A percentile compares a stretch with the other conserved stretches of the same genome.
Evolutionary conservation across 768 basidiomycete genomes (phyloP).

Genomic region (Crucibulum laeve): DNA sequence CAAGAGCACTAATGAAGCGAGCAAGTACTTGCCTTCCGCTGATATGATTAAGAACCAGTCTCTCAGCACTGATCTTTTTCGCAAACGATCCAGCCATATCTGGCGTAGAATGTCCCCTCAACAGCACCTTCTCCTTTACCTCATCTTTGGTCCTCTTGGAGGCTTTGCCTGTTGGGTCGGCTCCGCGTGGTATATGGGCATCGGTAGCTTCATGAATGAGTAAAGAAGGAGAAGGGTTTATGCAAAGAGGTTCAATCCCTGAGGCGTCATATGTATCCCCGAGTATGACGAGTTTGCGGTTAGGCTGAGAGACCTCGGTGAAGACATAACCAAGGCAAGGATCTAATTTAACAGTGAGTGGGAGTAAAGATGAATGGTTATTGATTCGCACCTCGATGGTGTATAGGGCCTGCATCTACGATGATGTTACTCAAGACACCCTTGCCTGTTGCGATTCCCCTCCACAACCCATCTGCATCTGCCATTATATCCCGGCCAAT

Average conservation of each 20-base stretch:
- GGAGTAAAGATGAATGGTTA: background rate
- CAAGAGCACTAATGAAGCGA: background rate
- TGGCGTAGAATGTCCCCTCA: constrained; percentile 76
- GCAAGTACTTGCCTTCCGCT: constrained; percentile 49
- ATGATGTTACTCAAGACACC: constrained; percentile 37
- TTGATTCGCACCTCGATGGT: constrained; percentile 56
- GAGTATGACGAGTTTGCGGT: constrained; percentile 66
- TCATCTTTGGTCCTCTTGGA: constrained; percentile 36
- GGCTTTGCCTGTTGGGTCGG: constrained; percentile 38
- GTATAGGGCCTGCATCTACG: constrained; percentile 74
- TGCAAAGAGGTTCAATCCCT: constrained; percentile 52
- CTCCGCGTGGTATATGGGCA: constrained; percentile 53
- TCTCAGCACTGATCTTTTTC: constrained; percentile 49
- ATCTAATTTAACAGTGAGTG: constrained; percentile 34
- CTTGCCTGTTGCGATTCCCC: constrained; percentile 35
- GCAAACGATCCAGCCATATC: constrained; percentile 78
- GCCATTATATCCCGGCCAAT: constrained; percentile 57
- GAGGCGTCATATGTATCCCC: constrained; percentile 75
- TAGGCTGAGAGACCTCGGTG: constrained; percentile 43
- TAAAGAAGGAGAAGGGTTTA: constrained; percentile 48
- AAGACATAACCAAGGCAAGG: constrained; percentile 80
- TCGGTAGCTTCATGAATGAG: constrained; percentile 88
- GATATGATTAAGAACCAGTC: constrained; percentile 75
- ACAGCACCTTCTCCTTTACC: constrained; percentile 46
- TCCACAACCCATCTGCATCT: constrained; percentile 62